phyloP scores from a whole-genome alignment of 306 rosid genomes.

The Medicago arabica region DNA sequence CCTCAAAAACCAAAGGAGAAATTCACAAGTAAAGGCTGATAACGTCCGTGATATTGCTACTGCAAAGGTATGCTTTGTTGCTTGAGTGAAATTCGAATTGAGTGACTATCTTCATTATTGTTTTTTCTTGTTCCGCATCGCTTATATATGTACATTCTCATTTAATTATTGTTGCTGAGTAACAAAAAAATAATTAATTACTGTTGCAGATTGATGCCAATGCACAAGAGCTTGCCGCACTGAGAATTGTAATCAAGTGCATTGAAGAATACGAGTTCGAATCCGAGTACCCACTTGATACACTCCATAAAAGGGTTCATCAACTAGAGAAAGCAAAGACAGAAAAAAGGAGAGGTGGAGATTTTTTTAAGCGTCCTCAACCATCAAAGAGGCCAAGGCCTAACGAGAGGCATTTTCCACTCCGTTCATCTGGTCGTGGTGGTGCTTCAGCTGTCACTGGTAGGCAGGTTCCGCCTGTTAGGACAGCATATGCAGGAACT shows the following conservation, averaged over 20 bases:
- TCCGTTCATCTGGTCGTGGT: constrained; percentile 51
- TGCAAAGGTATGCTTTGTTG: constrained; percentile 56
- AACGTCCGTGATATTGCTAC: constrained; percentile 49
- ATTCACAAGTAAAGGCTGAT: constrained; percentile 71
- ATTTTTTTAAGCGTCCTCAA: constrained; percentile 50
- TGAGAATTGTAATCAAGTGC: constrained; percentile 59
- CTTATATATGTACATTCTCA: constrained; percentile 20
- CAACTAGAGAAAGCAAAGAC: constrained; percentile 68
- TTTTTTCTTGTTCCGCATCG: constrained; percentile 23
- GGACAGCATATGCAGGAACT: constrained; percentile 56
- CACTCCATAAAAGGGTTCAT: constrained; percentile 73
- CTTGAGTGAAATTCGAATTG: constrained; percentile 21
- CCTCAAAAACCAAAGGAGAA: constrained; percentile 77
- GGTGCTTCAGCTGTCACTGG: constrained; percentile 42
- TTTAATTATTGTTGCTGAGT: neutral
- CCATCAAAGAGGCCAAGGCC: constrained; percentile 65
- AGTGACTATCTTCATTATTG: constrained; percentile 29
- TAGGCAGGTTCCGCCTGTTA: constrained; percentile 60
- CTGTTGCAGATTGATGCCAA: constrained; percentile 47
- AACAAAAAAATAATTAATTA: neutral
- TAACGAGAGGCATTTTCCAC: constrained; percentile 52
- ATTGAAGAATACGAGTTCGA: constrained; percentile 71
- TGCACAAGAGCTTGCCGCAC: constrained; percentile 59
- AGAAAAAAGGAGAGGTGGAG: constrained; percentile 70
- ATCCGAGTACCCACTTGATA: constrained; percentile 77